Conservation (phyloP, 2,329 filamentous ascomycete genomes). For the Penicillium verrucosum region DNA sequence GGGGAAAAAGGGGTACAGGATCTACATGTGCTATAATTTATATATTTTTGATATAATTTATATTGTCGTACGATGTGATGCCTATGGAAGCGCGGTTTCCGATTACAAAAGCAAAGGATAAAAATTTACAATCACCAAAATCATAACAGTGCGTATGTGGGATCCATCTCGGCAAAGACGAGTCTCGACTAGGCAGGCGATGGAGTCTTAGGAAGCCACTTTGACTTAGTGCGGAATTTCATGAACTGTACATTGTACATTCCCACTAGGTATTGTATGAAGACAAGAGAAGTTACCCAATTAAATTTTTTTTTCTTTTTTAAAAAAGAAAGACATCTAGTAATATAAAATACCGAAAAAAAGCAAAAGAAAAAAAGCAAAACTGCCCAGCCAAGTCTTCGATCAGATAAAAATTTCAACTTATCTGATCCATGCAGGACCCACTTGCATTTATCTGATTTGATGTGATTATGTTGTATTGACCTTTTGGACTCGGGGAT, state of each 20-base stretch:
- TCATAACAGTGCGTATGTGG: neutral
- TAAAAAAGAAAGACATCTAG: neutral
- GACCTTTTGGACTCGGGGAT: neutral
- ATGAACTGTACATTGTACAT: neutral
- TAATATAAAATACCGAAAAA: neutral
- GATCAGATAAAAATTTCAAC: slow-evolving; percentile 20
- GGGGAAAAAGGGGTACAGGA: neutral
- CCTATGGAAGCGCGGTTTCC: neutral
- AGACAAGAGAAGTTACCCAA: neutral
- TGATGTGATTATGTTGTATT: neutral
- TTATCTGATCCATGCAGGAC: slow-evolving; percentile 22
- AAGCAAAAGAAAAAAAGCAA: no score
- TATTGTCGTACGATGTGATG: neutral
- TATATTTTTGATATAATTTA: neutral
- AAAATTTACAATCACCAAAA: neutral
- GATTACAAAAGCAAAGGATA: neutral
- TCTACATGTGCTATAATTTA: neutral
- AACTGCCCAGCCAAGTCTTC: neutral
- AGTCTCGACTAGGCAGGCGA: slow-evolving; percentile 5
- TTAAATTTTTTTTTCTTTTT: no score
- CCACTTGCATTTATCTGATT: slow-evolving; percentile 8
- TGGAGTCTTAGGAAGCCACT: neutral
- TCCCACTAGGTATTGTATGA: neutral
- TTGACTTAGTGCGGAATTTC: neutral
- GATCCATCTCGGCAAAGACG: slow-evolving; percentile 3